A percentile compares a stretch with the other conserved stretches of the same genome.
phyloP scores from a whole-genome alignment of 805 yeast species.

The Myxozyma neglecta region DNA sequence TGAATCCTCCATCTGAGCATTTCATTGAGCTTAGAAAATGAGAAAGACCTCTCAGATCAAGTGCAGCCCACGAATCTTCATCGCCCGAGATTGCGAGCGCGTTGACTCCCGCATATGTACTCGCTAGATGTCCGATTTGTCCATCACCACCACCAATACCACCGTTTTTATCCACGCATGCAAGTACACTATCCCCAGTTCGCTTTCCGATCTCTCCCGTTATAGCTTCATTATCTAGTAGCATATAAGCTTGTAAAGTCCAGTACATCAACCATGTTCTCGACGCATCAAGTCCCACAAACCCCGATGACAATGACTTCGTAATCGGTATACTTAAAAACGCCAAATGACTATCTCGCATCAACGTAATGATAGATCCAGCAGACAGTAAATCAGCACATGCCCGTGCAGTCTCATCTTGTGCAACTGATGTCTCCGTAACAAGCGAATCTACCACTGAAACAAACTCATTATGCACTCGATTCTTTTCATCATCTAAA shows the following conservation, averaged over 20 bases:
- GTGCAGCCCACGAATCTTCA: conserved; percentile 43
- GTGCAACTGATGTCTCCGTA: conserved; percentile 24
- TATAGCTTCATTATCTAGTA: conserved; percentile 37
- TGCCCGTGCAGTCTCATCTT: conserved; percentile 17
- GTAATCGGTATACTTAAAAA: conserved; percentile 9
- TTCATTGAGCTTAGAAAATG: conserved; percentile 69
- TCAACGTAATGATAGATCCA: conserved; percentile 12
- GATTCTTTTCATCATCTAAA: conserved; percentile 4
- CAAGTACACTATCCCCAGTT: conserved; percentile 37
- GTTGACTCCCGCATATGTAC: conserved; percentile 75
- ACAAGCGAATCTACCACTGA: conserved; percentile 10
- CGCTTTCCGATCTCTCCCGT: conserved; percentile 21
- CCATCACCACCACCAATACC: conserved; percentile 86
- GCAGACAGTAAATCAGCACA: conserved; percentile 14
- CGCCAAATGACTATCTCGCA: conserved; percentile 4
- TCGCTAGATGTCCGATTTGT: conserved; percentile 81
- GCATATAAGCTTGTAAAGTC: conserved; percentile 58
- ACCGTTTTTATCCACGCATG: conserved; percentile 46
- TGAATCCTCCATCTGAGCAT: conserved; percentile 69
- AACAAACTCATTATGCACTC: conserved; percentile 9
- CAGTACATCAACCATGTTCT: conserved; percentile 90
- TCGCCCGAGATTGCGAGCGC: conserved; percentile 54
- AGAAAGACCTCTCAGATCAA: conserved; percentile 53
- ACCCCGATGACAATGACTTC: conserved; percentile 50
- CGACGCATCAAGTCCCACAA: conserved; percentile 73